These are phyloP conservation scores for Fomitopsis pulvina DNA, from an alignment of 768 basidiomycete species.

Conservation along the genomic window DNA sequence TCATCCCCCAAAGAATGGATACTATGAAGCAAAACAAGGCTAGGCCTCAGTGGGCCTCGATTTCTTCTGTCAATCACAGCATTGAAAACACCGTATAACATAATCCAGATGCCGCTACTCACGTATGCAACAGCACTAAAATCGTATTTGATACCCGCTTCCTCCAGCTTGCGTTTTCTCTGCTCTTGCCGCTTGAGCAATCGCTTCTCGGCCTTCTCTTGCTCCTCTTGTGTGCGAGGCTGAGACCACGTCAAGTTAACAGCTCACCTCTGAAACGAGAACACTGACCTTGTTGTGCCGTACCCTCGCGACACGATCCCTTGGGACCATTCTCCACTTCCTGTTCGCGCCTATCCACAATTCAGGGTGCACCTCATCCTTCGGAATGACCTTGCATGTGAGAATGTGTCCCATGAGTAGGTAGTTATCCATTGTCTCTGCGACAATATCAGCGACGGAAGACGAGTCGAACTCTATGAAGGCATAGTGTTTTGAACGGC, in stretches of 20 bases:
- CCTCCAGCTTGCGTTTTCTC: conserved; percentile 73
- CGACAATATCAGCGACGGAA: conserved; percentile 88
- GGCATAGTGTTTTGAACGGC: conserved; percentile 93
- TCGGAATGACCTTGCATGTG: conserved; percentile 83
- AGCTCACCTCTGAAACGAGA: background rate
- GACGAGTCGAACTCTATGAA: conserved; percentile 92
- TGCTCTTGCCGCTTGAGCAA: conserved; percentile 71
- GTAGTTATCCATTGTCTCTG: conserved; percentile 99
- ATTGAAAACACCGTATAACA: background rate
- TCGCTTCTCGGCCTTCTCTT: conserved; percentile 55
- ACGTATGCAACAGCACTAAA: conserved; percentile 81
- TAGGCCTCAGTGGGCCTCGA: conserved; percentile 21
- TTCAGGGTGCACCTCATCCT: conserved; percentile 86
- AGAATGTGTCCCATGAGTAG: conserved; percentile 92
- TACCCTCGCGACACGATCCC: conserved; percentile 59
- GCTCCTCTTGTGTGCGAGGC: conserved; percentile 71
- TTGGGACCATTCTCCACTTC: conserved; percentile 78
- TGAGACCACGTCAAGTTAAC: conserved; percentile 23
- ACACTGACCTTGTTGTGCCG: conserved; percentile 74
- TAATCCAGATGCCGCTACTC: conserved; percentile 27
- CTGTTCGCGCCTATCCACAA: conserved; percentile 97
- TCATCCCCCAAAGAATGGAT: too few relatives aligned
- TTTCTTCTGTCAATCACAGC: conserved; percentile 32
- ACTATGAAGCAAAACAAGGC: too few relatives aligned
- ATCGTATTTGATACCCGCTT: conserved; percentile 83